These are phyloP conservation scores for Rhizopogon roseolus DNA, from an alignment of 768 basidiomycete genomes.

Conservation along the genomic window DNA sequence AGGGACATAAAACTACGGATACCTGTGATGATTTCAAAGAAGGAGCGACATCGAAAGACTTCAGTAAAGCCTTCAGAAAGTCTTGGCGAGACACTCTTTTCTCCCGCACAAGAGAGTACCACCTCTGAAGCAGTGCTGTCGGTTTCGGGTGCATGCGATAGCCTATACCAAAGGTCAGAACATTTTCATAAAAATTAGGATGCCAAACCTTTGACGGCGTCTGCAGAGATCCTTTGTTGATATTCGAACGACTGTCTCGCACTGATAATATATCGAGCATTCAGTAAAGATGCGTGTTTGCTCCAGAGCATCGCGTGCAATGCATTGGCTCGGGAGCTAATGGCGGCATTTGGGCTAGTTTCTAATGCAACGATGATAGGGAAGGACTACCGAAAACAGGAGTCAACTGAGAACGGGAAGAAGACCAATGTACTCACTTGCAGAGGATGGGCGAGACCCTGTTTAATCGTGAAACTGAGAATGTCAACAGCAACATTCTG, in stretches of 20 bases:
- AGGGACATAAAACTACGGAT: background rate
- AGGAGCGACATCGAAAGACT: constrained; percentile 74
- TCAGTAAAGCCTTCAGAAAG: constrained; percentile 78
- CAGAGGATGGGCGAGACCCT: constrained; percentile 92
- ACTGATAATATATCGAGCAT: constrained; percentile 77
- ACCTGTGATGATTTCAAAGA: constrained; percentile 57
- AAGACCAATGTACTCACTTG: constrained; percentile 46
- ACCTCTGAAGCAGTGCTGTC: constrained; percentile 75
- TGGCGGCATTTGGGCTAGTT: constrained; percentile 57
- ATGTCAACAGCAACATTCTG: constrained; percentile 88
- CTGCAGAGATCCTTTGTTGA: constrained; percentile 53
- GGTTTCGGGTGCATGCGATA: constrained; percentile 62
- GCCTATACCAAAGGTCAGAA: constrained; percentile 35
- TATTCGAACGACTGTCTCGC: constrained; percentile 82
- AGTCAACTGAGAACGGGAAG: background rate
- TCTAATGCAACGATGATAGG: constrained; percentile 93
- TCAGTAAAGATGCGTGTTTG: constrained; percentile 88
- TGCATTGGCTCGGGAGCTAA: constrained; percentile 73
- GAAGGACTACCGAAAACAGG: constrained; percentile 55
- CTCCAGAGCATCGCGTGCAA: constrained; percentile 79
- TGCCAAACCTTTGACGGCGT: constrained; percentile 48
- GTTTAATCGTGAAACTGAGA: constrained; percentile 87
- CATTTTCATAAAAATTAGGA: background rate
- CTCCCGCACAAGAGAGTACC: constrained; percentile 90
- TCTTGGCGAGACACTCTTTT: constrained; percentile 85